Evolutionary conservation across 768 basidiomycete species (phyloP), one percentile per base, ranked within the genome.

Genomic region (Rhizopogon vinicolor): DNA sequence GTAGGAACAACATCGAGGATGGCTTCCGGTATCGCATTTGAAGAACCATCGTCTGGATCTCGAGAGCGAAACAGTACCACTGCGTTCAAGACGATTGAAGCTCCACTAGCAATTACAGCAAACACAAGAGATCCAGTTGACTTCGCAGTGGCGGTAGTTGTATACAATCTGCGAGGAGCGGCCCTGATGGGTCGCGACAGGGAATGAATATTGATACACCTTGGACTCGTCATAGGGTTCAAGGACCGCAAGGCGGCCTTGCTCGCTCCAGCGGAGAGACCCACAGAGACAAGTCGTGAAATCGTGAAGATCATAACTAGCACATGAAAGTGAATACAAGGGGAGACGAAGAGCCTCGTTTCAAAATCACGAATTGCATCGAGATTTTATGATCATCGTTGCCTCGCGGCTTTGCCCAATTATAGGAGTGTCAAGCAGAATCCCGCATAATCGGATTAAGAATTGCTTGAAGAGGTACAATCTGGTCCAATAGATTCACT

Each of bases 231-330:
- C 25, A 9, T 14, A 9, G 48, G 19, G 5, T 14, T 3, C 5
- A 50, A 33, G 44, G 41, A 41, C 8, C 40, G 44, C 51, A 19
- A 52, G 44, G 51, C 31, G 10, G 28, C 5, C 48, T 37, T 49
- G 19, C 48, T 37, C 14, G 48, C 19, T 16, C 35, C 14, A 37
- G 33, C 48, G 16, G 48, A 49, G 22, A 49, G 48, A 22, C 48
- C 35, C 14, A 25, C 19, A 25, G 19, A 49, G 19, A 49, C 35
- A 6, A 43, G 44, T 52, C 58, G 57, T 56, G 51, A 44, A 46
- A 50, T 51, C 51, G 49, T 50, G 40, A 60, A 52, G 31, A 39
- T 48, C 59, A 60, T 60, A 53, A 55, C 37, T 49, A 29, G 51
- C 16, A 25, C 52, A 46, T 53, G 41, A 18, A 14, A 25, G 3